Evolutionary conservation across 192 early-diverging fungal genomes (phyloP).

Genomic region (Phycomyces nitens): DNA sequence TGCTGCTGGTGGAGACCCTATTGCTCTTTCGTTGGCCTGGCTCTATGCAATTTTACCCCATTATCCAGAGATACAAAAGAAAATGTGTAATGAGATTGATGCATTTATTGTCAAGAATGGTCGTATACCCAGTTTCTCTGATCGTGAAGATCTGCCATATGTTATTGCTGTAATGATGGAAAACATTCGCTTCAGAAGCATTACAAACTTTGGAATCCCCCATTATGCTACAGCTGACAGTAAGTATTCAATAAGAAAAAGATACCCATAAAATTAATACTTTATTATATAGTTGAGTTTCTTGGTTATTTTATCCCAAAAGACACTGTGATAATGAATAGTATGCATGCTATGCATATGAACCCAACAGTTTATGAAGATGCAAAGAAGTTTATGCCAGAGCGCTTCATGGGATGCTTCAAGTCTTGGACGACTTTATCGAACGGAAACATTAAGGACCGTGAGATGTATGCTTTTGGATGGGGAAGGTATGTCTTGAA

Average conservation of each 20-base stretch:
- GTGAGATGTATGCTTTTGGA: slow-evolving; percentile 21
- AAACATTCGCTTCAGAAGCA: slow-evolving; percentile 6
- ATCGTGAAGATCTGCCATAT: slow-evolving; percentile 17
- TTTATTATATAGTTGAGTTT: slow-evolving; percentile 34
- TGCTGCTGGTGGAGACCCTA: slow-evolving; percentile 5
- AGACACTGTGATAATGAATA: slow-evolving; percentile 36
- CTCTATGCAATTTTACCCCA: slow-evolving; percentile 3
- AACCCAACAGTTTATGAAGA: slow-evolving; percentile 18
- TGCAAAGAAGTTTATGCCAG: slow-evolving; percentile 46
- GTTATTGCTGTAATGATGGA: slow-evolving; percentile 17
- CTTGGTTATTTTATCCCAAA: not conserved
- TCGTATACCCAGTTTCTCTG: not conserved
- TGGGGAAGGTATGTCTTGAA: slow-evolving; percentile 15
- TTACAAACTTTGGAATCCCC: slow-evolving; percentile 7
- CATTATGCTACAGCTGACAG: slow-evolving; percentile 18
- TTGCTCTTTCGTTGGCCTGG: slow-evolving; percentile 13
- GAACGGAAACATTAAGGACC: slow-evolving; percentile 9
- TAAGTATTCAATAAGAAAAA: slow-evolving; percentile 1
- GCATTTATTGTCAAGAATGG: not conserved
- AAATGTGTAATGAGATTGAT: slow-evolving; percentile 18
- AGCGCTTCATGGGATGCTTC: slow-evolving; percentile 23
- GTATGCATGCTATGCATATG: slow-evolving; percentile 46
- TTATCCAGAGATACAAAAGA: slow-evolving; percentile 19
- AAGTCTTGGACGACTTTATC: not conserved
- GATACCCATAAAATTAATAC: slow-evolving; percentile 1